These are phyloP conservation scores for Heliophila coronopifolia DNA, from an alignment of 441 rosid species.

Conservation along the genomic window DNA sequence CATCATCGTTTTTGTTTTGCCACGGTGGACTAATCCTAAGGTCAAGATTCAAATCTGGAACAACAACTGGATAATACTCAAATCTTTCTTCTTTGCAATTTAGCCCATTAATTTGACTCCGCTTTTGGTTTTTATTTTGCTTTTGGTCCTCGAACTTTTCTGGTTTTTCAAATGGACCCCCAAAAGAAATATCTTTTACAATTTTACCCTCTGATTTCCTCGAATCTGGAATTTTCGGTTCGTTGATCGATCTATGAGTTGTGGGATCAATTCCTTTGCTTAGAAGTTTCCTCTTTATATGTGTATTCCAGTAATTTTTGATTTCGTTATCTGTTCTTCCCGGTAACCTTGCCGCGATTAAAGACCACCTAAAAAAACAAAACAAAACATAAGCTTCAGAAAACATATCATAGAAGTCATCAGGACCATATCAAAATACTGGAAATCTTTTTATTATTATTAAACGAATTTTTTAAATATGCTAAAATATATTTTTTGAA, in stretches of 20 bases:
- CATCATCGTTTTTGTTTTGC: too few relatives aligned
- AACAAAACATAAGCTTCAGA: constrained; percentile 6
- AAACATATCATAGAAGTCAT: constrained; percentile 16
- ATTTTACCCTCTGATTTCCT: constrained; percentile 21
- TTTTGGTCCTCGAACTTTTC: constrained; percentile 7
- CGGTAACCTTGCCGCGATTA: constrained; percentile 83
- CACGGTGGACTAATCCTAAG: constrained; percentile 33
- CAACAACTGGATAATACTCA: constrained; percentile 21
- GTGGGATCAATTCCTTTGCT: constrained; percentile 82
- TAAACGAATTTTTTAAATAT: too few relatives aligned
- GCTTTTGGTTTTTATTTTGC: not conserved
- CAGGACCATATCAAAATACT: too few relatives aligned
- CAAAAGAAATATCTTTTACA: constrained; percentile 20
- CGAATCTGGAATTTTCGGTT: not conserved
- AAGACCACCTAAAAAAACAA: constrained; percentile 53
- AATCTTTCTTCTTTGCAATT: constrained; percentile 39
- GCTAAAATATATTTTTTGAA: too few relatives aligned
- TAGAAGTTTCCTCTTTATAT: constrained; percentile 73
- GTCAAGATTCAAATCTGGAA: constrained; percentile 36
- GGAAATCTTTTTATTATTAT: too few relatives aligned
- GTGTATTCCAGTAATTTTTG: constrained; percentile 94
- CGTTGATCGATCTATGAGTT: constrained; percentile 50
- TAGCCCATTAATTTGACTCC: not conserved
- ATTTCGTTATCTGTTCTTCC: constrained; percentile 97
- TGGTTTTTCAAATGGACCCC: constrained; percentile 1